Evolutionary conservation across 179 eudicot genomes (phyloP).

Genomic region (Spergularia azorica): DNA sequence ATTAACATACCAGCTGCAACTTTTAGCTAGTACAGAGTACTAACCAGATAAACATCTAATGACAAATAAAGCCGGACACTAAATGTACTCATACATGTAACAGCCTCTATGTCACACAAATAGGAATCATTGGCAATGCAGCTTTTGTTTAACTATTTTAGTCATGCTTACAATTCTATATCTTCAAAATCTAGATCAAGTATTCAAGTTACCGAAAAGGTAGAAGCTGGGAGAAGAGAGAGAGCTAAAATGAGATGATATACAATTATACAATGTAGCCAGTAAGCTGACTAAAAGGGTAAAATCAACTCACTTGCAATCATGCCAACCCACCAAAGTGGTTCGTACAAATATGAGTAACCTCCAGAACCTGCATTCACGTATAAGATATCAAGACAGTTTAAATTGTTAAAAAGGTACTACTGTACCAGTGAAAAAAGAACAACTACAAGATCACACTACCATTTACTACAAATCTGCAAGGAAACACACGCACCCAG

Average conservation of each 20-base stretch:
- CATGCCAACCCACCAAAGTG: conserved; percentile 61
- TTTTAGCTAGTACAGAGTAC: not conserved
- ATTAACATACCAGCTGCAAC: not conserved
- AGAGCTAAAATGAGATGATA: not conserved
- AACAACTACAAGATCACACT: not conserved
- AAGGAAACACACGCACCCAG: not conserved
- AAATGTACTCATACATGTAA: not conserved
- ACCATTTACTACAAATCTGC: not conserved
- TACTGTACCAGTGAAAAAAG: not conserved
- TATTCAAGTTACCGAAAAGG: not conserved
- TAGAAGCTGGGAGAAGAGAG: not conserved
- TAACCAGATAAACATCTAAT: not conserved
- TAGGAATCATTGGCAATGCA: not conserved
- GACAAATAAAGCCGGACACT: not conserved
- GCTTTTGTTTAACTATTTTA: not conserved
- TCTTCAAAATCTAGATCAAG: not conserved
- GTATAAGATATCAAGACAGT: conserved; percentile 10
- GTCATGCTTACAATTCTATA: not conserved
- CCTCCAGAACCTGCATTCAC: conserved; percentile 47
- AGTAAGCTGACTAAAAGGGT: not conserved
- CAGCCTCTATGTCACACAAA: not conserved
- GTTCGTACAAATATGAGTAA: conserved; percentile 47
- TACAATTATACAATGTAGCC: not conserved
- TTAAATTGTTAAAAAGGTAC: not conserved
- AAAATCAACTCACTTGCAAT: conserved; percentile 40